These are phyloP conservation scores for Kondoa malvinella DNA, from an alignment of 768 basidiomycete species.

Conservation along the genomic window DNA sequence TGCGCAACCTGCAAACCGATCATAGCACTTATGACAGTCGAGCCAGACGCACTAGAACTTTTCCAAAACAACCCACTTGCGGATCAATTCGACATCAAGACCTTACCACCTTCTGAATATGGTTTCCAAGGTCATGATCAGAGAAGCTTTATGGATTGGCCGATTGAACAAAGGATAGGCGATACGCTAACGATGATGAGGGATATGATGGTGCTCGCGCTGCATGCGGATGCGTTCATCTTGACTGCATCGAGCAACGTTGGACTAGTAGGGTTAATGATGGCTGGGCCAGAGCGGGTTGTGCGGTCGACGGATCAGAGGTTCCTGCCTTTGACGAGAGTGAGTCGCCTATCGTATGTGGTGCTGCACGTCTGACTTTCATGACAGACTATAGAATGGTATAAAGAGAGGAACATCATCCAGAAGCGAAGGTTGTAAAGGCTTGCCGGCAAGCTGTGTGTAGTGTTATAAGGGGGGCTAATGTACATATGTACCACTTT, in stretches of 20 bases:
- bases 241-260: conserved; percentile 2
- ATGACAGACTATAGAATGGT: not conserved
- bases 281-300: not conserved
- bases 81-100: not conserved
- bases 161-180: not conserved
- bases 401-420: not conserved
- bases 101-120: not conserved
- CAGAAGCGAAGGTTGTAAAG: not conserved
- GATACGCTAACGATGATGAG: not conserved
- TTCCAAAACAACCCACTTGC: not conserved
- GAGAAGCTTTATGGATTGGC: not conserved
- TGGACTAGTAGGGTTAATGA: not conserved
- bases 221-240: conserved; percentile 6
- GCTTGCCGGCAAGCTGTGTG: not conserved
- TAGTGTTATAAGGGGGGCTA: not conserved
- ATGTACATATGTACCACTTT: not conserved
- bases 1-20: not conserved
- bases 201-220: not conserved
- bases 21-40: conserved; percentile 4
- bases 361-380: not conserved
- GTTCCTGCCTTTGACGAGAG: not conserved
- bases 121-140: not conserved
- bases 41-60: not conserved
- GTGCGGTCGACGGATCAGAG: not conserved
- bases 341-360: not conserved